phyloP scores from a whole-genome alignment of 495 filamentous ascomycete genomes.

The Xylaria venustula region DNA sequence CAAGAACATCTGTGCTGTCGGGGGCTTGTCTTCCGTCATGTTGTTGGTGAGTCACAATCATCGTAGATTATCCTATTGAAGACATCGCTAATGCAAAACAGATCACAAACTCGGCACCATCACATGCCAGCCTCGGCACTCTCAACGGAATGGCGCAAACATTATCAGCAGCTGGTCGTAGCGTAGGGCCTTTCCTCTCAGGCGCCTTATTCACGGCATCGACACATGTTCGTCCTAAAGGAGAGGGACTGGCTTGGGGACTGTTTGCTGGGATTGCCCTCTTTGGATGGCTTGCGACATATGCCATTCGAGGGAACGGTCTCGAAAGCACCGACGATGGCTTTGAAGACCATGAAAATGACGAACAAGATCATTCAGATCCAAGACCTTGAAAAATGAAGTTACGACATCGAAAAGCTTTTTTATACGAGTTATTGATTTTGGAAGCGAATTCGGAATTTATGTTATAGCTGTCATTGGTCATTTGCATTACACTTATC shows the following conservation, averaged over 20 bases:
- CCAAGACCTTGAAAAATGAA: not conserved
- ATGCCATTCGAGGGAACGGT: conserved; percentile 65
- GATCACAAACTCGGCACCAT: conserved; percentile 92
- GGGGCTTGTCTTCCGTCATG: conserved; percentile 84
- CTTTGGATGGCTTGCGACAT: conserved; percentile 71
- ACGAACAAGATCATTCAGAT: not conserved
- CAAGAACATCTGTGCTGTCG: conserved; percentile 85
- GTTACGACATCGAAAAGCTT: not conserved
- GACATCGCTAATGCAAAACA: conserved; percentile 32
- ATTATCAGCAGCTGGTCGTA: conserved; percentile 85
- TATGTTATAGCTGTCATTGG: too few relatives aligned
- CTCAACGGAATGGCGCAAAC: conserved; percentile 94
- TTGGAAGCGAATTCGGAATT: too few relatives aligned
- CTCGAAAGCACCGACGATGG: conserved; percentile 52
- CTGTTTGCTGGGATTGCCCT: conserved; percentile 77
- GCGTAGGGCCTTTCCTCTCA: conserved; percentile 83
- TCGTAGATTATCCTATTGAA: not conserved
- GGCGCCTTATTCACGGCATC: conserved; percentile 79
- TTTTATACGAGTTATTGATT: too few relatives aligned
- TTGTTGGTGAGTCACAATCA: conserved; percentile 61
- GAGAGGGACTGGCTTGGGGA: conserved; percentile 82
- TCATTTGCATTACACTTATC: too few relatives aligned
- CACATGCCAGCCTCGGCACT: conserved; percentile 81
- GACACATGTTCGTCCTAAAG: conserved; percentile 66
- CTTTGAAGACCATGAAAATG: conserved; percentile 25